Base-by-base conservation (phyloP, 1,284 basidiomycete genomes). In the Chondrostereum purpureum region DNA sequence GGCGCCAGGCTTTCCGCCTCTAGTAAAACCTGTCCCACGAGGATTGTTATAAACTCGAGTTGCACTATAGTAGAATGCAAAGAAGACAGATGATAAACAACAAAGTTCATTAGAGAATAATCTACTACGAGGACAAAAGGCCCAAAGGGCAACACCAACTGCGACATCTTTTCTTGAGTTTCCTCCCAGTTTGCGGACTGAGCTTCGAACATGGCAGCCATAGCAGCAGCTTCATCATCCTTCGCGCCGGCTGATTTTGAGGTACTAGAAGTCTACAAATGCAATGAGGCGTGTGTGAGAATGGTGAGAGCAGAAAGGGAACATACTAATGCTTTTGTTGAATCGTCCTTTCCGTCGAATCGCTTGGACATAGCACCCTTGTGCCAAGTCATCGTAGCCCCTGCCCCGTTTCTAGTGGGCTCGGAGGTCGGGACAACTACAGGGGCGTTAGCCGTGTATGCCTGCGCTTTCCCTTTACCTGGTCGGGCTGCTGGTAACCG, bases 91-190 rank as follows among this genome's bases (percentile, higher is more conserved):
- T 52, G 53, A 63, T 62, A 58, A 65, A 65, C 68, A n/a, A 66
- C 50, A 60, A 66, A 70, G 68, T 80, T 74, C 72, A 82, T 82
- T 78, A 83, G 79, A 82, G 52, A 60, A 56, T 54, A 60, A 56
- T 66, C 73, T 83, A 83, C 79, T 80, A 83, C 72, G 66, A 59
- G 62, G 62, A 69, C 66, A 69, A 68, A 68, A 73, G 64, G 63
- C 70, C 61, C 52, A 57, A 62, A 58, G 71, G 70, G 72, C 67
- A 67, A 78, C 68, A 92, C 89, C 70, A 74, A 93, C 91, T 91
- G 86, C 61, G 90, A 87, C 92, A 96, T 95, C 73, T 92, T 88
- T 74, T 94, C 90, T 71, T 95, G 92, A 58, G 92, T 86, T 75
- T 93, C 88, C 70, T 94, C 86, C 92, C 92, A 96, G 68, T 92